phyloP scores from a whole-genome alignment of 805 yeast species.

The Priceomyces carsonii region DNA sequence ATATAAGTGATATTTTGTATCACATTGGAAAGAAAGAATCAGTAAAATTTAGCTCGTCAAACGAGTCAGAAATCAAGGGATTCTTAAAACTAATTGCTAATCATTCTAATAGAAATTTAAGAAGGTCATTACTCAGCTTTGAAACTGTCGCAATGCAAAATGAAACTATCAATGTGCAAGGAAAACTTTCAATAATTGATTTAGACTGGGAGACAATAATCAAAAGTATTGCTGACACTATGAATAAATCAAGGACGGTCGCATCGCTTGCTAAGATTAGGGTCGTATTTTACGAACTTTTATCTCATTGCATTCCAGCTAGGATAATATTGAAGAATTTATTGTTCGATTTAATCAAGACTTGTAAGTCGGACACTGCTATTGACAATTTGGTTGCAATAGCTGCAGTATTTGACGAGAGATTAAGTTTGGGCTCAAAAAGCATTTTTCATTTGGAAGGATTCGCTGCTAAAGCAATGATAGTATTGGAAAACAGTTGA shows the following conservation, averaged over 20 bases:
- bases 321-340: slow-evolving; percentile 67
- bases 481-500: slow-evolving; percentile 51
- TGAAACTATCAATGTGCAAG: slow-evolving; percentile 44
- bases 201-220: slow-evolving; percentile 94
- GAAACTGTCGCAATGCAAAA: slow-evolving; percentile 81
- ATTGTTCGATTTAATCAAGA: slow-evolving; percentile 44
- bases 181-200: slow-evolving; percentile 47
- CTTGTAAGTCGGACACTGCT: slow-evolving; percentile 19
- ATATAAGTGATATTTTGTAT: slow-evolving; percentile 56
- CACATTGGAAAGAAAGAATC: slow-evolving; percentile 60
- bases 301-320: slow-evolving; percentile 94
- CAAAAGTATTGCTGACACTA: slow-evolving; percentile 57
- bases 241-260: slow-evolving; percentile 65
- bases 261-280: slow-evolving; percentile 60
- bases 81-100: slow-evolving; percentile 54
- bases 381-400: slow-evolving; percentile 54
- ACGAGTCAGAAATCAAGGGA: slow-evolving; percentile 28
- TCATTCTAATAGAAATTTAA: slow-evolving; percentile 66
- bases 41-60: slow-evolving; percentile 40
- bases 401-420: slow-evolving; percentile 76
- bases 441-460: slow-evolving; percentile 96
- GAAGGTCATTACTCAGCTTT: slow-evolving; percentile 74
- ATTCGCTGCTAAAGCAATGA: slow-evolving; percentile 86
- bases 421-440: slow-evolving; percentile 82
- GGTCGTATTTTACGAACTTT: slow-evolving; percentile 73